Percentiles rank a stretch among this genome's conserved stretches.
Evolutionary conservation across 2,329 filamentous ascomycete genomes (phyloP).

Genomic region (Botryosphaeria dothidea): DNA sequence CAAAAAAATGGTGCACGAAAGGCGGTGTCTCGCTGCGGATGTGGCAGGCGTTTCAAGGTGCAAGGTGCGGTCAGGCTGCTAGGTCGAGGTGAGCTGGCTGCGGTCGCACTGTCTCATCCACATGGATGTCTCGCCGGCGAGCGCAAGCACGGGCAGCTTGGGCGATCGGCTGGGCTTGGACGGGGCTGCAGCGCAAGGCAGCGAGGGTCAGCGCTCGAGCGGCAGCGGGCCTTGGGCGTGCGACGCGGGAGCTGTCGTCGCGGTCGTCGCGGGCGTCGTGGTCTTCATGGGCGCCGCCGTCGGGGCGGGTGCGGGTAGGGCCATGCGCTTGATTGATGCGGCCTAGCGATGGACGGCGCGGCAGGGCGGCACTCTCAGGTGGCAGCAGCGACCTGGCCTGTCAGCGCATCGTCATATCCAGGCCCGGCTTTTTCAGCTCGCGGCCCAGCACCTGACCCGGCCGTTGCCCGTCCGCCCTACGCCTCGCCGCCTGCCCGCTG

Average conservation of each 20-base stretch:
- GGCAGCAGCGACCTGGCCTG: not conserved
- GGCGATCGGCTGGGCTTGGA: not conserved
- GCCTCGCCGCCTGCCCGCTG: not conserved
- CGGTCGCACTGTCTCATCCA: conserved; percentile 9
- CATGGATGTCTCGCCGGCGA: not conserved
- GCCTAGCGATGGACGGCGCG: not conserved
- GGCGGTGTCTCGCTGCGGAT: conserved; percentile 2
- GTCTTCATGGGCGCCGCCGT: no score
- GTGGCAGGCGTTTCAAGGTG: not conserved
- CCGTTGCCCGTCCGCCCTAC: not conserved
- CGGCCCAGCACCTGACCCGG: not conserved
- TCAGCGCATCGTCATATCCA: not conserved
- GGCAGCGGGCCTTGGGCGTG: not conserved
- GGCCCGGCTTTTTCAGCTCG: not conserved
- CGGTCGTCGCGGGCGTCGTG: not conserved
- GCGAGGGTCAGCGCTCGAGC: not conserved
- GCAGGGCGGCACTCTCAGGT: not conserved
- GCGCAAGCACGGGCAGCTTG: not conserved
- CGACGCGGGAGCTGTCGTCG: not conserved
- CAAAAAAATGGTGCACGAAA: not conserved
- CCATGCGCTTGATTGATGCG: not conserved
- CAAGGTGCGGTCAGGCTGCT: not conserved
- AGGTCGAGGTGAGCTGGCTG: not conserved
- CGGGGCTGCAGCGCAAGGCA: not conserved
- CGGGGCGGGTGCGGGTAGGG: not conserved